Conservation (phyloP, 495 filamentous ascomycete species). For the Penicillium alfredii region DNA sequence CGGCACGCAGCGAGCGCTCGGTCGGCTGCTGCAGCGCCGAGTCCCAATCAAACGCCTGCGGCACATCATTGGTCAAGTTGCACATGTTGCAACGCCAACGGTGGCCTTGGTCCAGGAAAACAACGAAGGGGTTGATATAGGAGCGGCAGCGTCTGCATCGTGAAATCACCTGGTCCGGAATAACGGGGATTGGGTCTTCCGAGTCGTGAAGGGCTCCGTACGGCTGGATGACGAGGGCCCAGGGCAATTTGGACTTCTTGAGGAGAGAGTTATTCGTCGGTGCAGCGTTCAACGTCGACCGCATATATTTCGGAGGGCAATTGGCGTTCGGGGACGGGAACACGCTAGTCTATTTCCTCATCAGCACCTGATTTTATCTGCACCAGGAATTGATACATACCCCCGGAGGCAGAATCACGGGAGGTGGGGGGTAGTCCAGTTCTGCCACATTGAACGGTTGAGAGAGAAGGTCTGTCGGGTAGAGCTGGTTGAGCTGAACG, state of each 20-base stretch:
- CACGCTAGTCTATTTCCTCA: conserved; percentile 64
- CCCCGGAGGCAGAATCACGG: conserved; percentile 84
- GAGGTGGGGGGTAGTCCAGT: conserved; percentile 85
- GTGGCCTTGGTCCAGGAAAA: conserved; percentile 94
- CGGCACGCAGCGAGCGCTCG: conserved; percentile 81
- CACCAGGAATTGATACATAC: too few relatives aligned
- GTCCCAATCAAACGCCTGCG: conserved; percentile 98
- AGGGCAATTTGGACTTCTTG: conserved; percentile 93
- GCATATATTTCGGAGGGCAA: conserved; percentile 89
- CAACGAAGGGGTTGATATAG: conserved; percentile 96
- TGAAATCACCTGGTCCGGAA: conserved; percentile 95
- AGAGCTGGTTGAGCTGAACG: conserved; percentile 74
- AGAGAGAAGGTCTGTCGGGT: conserved; percentile 82
- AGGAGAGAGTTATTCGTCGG: conserved; percentile 86
- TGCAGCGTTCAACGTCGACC: conserved; percentile 88
- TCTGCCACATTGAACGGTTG: conserved; percentile 93
- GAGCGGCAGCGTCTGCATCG: conserved; percentile 90
- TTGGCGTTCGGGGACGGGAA: conserved; percentile 90
- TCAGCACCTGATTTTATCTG: conserved; percentile 26
- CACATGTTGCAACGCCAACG: conserved; percentile 99
- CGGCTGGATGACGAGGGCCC: conserved; percentile 92
- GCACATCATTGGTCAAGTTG: conserved; percentile 96
- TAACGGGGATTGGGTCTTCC: conserved; percentile 84
- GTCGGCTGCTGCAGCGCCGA: conserved; percentile 79
- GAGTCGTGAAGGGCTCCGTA: conserved; percentile 88